Base-by-base conservation (phyloP, 2,329 filamentous ascomycete species). In the Colletotrichum sp. region DNA sequence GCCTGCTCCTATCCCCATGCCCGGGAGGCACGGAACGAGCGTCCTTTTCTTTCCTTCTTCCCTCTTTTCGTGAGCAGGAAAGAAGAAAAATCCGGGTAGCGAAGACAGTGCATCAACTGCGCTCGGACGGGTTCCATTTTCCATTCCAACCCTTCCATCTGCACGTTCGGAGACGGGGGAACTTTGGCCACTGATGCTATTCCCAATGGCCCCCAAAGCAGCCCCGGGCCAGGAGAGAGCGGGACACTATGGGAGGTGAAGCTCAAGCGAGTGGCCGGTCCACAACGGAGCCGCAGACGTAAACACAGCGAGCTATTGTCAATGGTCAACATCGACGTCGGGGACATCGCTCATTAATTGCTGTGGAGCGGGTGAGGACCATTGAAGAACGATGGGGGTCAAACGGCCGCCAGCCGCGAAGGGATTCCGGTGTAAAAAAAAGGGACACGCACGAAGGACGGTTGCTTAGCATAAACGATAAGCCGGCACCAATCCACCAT, bases 351-450 rank as follows among this genome's bases (percentile, higher is more conserved):
- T 73, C 64, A 28, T 69, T 65, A 72, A 75, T 72, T 68, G 63
- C 39, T 44, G 73, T 67, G 73, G 69, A 60, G 55, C 24, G 64
- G 26, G 12, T n/a, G 21, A 34, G 28, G 65, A 57, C 70, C 70
- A 59, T 73, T 69, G 70, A 72, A 73, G 74, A 76, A 69, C 64
- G 57, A 76, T 44, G 73, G 70, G 64, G 34, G 32, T 34, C 34
- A 21, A 52, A 52, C 44, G 12, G n/a, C 44, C 44, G 44, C 44
- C 44, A 52, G 44, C 44, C n/a, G 44, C 44, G n/a, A 57, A 57
- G 8, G 32, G 3, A 13, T 26, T 26, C 10, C 24, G 44, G 28
- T 24, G 44, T 44, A 15, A 26, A 30, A 68, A n/a, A 24, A 52
- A 52, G 44, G 44, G n/a, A 52, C 39, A 52, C 18, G 15, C 57